These are phyloP conservation scores for Ceratobasidium sp. DNA, from an alignment of 1,284 basidiomycete genomes.

Conservation along the genomic window DNA sequence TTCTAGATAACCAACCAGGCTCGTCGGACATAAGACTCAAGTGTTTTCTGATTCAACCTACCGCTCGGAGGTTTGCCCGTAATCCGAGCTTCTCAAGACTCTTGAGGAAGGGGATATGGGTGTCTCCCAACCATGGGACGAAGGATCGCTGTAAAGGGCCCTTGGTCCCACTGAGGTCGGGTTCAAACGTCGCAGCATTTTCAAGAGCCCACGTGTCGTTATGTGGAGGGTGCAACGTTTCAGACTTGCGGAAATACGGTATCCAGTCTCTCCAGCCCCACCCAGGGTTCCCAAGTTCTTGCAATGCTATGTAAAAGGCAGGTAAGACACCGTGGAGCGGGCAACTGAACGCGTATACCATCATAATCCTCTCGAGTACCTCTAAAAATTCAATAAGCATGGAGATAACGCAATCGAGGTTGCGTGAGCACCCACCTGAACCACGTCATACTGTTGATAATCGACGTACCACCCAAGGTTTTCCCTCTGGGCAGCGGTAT, in stretches of 20 bases:
- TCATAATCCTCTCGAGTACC: slow-evolving; percentile 45
- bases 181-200: slow-evolving; percentile 42
- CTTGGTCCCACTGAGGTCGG: slow-evolving; percentile 40
- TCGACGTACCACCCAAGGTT: slow-evolving; percentile 43
- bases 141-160: slow-evolving; percentile 43
- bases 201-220: slow-evolving; percentile 36
- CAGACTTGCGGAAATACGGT: slow-evolving; percentile 44
- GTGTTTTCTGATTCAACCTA: slow-evolving; percentile 9
- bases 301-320: slow-evolving; percentile 19
- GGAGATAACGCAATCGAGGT: background rate
- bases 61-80: slow-evolving; percentile 40
- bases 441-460: slow-evolving; percentile 45
- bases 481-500: slow-evolving; percentile 43
- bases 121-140: slow-evolving; percentile 43
- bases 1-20: slow-evolving; percentile 15
- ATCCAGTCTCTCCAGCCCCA: slow-evolving; percentile 45
- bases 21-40: background rate
- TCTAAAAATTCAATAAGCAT: background rate
- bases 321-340: background rate
- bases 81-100: slow-evolving; percentile 44
- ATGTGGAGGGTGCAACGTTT: slow-evolving; percentile 42
- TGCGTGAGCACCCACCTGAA: slow-evolving; percentile 32
- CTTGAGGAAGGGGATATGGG: slow-evolving; percentile 43
- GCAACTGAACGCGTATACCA: slow-evolving; percentile 17
- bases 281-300: slow-evolving; percentile 41